Conservation (phyloP, 148 eudicot genomes). For the Dianthus caryophyllus region DNA sequence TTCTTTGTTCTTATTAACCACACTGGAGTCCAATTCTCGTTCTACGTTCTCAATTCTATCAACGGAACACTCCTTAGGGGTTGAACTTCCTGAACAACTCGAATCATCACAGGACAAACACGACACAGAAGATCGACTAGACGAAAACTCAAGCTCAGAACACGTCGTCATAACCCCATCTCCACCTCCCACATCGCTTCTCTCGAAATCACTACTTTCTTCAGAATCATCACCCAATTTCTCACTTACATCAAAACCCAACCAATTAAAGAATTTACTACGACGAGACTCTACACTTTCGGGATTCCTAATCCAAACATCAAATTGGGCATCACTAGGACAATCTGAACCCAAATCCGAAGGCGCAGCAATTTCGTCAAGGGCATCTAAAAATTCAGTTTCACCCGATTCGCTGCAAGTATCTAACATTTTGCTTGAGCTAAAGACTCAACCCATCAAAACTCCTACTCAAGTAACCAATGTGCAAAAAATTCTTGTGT, state of each 20-base stretch:
- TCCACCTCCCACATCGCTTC: slow-evolving; percentile 38
- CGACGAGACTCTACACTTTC: slow-evolving; percentile 70
- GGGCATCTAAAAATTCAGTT: slow-evolving; percentile 66
- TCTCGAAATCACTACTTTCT: slow-evolving; percentile 28
- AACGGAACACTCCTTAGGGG: slow-evolving; percentile 11
- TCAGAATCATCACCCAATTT: slow-evolving; percentile 21
- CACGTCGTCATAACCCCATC: slow-evolving; percentile 28
- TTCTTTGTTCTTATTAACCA: slow-evolving; percentile 21
- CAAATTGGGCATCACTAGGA: slow-evolving; percentile 38
- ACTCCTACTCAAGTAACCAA: slow-evolving; percentile 49
- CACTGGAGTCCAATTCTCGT: slow-evolving; percentile 22
- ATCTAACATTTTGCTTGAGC: slow-evolving; percentile 52
- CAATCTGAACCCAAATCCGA: slow-evolving; percentile 32
- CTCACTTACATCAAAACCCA: slow-evolving; percentile 47
- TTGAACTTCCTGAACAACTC: slow-evolving; percentile 24
- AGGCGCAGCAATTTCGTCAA: slow-evolving; percentile 43
- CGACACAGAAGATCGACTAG: slow-evolving; percentile 44
- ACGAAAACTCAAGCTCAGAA: slow-evolving; percentile 42
- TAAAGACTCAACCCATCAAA: slow-evolving; percentile 66
- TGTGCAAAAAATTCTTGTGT: slow-evolving; percentile 49
- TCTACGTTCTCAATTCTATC: not conserved
- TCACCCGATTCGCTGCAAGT: slow-evolving; percentile 52
- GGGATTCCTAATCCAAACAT: slow-evolving; percentile 60
- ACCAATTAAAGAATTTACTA: slow-evolving; percentile 53
- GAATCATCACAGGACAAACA: slow-evolving; percentile 36